A percentile compares a stretch with the other conserved stretches of the same genome.
These are phyloP conservation scores for Pisolithus orientalis DNA, from an alignment of 768 basidiomycete species.

Conservation along the genomic window DNA sequence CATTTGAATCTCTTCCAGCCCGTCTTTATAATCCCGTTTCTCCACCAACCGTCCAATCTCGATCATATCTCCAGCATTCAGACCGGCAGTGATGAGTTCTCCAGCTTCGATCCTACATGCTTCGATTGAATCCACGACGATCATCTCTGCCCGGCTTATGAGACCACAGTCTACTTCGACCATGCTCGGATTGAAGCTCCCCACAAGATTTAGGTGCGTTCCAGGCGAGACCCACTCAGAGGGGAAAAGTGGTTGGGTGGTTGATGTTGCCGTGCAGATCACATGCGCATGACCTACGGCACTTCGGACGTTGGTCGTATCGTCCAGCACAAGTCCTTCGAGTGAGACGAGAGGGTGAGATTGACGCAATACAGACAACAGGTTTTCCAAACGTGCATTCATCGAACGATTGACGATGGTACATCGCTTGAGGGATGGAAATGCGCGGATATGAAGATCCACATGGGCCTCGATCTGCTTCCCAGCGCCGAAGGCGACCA, in stretches of 20 bases:
- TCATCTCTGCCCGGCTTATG: conserved; percentile 44
- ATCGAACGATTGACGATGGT: conserved; percentile 29
- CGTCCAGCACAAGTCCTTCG: conserved; percentile 4
- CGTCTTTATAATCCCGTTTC: not conserved
- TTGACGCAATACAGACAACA: conserved; percentile 14
- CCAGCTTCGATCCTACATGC: conserved; percentile 75
- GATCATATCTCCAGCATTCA: conserved; percentile 36
- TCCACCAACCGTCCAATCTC: conserved; percentile 67
- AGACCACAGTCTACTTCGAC: conserved; percentile 40
- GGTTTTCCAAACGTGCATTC: too few relatives aligned
- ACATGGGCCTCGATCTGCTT: conserved; percentile 64
- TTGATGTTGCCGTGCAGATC: not conserved
- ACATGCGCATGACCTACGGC: conserved; percentile 30
- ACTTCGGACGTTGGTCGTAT: conserved; percentile 4
- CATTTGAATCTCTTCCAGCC: conserved; percentile 7
- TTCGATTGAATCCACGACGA: conserved; percentile 72
- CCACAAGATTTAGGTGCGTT: conserved; percentile 69
- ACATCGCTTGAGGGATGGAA: conserved; percentile 45
- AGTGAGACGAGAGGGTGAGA: conserved; percentile 22
- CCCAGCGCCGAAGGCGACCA: conserved; percentile 71
- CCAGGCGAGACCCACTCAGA: conserved; percentile 54
- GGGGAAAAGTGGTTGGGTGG: conserved; percentile 45
- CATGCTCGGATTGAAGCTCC: conserved; percentile 70
- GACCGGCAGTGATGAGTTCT: conserved; percentile 51
- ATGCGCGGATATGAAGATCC: conserved; percentile 52